phyloP scores from a whole-genome alignment of 805 yeast species.

The Candida ortonii region DNA sequence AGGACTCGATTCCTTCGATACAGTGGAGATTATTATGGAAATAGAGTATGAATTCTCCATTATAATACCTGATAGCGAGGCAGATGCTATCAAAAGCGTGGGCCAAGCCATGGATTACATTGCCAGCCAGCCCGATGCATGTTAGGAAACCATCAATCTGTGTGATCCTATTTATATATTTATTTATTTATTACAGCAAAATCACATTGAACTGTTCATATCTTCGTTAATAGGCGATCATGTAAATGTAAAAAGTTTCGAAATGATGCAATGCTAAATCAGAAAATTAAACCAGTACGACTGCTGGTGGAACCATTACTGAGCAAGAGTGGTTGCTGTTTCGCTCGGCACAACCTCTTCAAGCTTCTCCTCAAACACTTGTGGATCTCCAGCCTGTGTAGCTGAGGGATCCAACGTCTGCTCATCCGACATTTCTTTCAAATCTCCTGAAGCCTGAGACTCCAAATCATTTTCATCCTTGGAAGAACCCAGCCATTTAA shows the following conservation, averaged over 20 bases:
- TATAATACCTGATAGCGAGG: constrained; percentile 84
- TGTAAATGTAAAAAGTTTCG: no score
- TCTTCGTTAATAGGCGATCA: no score
- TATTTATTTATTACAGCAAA: constrained; percentile 5
- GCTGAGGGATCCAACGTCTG: constrained; percentile 4
- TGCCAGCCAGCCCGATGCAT: constrained; percentile 55
- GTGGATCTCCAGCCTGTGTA: no score
- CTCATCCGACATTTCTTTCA: constrained; percentile 1
- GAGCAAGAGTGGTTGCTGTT: no score
- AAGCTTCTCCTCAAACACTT: no score
- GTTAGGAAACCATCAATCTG: constrained; percentile 15
- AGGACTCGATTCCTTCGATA: constrained; percentile 69
- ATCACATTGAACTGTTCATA: no score
- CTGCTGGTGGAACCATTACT: no score
- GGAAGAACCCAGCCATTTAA: constrained; percentile 24
- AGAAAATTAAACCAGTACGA: no score
- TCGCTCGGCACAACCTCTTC: no score
- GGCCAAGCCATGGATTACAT: constrained; percentile 91
- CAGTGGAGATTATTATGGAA: constrained; percentile 71
- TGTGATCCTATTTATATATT: constrained; percentile 1
- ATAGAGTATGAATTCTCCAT: constrained; percentile 73
- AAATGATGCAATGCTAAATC: no score
- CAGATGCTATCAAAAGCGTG: constrained; percentile 90
- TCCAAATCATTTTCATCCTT: no score
- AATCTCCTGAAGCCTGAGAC: no score